These are phyloP conservation scores for Plasmodium blacklocki DNA, from an alignment of 169 alveolate genomes.

Conservation along the genomic window DNA sequence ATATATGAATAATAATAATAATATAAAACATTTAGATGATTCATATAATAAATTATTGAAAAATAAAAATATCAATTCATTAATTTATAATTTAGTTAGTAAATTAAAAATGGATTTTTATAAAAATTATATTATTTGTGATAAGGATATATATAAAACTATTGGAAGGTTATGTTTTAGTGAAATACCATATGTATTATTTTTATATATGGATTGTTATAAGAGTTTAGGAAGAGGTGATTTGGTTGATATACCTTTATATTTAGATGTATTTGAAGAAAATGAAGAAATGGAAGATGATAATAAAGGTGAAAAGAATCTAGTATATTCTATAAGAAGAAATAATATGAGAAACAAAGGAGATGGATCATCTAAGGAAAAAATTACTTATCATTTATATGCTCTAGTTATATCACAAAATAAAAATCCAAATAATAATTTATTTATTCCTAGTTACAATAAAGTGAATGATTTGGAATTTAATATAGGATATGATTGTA, in stretches of 20 bases:
- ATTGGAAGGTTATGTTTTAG: constrained; percentile 86
- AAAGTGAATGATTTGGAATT: constrained; percentile 42
- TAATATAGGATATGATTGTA: constrained; percentile 21
- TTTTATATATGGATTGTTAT: constrained; percentile 88
- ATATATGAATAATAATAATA: constrained; percentile 25
- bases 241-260: constrained; percentile 90
- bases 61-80: constrained; percentile 18
- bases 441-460: constrained; percentile 45
- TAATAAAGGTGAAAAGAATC: constrained; percentile 63
- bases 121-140: constrained; percentile 70
- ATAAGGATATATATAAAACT: constrained; percentile 83
- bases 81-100: constrained; percentile 9
- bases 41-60: constrained; percentile 7
- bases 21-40: not conserved
- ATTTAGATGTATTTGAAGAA: constrained; percentile 86
- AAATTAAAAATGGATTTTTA: constrained; percentile 50
- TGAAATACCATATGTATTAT: constrained; percentile 90
- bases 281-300: constrained; percentile 55
- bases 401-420: constrained; percentile 66
- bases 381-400: constrained; percentile 50
- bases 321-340: constrained; percentile 13
- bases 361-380: constrained; percentile 10
- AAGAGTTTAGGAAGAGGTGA: constrained; percentile 92
- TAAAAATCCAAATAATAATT: constrained; percentile 16
- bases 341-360: constrained; percentile 17